phyloP scores from a whole-genome alignment of 2,329 filamentous ascomycete species.

The Scedosporium apiospermum region DNA sequence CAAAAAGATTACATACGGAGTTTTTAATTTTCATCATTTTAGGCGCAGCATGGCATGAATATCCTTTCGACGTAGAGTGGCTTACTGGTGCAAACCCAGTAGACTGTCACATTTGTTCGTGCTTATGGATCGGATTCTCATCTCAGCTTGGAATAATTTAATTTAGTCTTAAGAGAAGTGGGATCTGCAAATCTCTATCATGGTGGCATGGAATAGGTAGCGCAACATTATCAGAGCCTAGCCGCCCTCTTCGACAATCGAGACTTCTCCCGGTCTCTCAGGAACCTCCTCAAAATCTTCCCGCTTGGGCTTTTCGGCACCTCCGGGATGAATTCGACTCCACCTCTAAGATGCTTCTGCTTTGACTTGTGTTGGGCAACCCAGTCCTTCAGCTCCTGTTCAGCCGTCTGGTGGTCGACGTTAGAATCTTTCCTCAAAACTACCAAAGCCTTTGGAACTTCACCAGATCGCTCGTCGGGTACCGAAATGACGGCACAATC shows the following conservation, averaged over 20 bases:
- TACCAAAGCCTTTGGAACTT: slow-evolving; percentile 58
- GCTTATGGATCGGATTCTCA: too few species aligned
- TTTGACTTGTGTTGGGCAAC: slow-evolving; percentile 46
- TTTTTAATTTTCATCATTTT: not conserved
- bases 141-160: too few species aligned
- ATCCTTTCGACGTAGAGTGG: too few species aligned
- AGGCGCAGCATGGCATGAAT: too few species aligned
- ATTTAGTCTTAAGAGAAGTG: not conserved
- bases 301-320: slow-evolving; percentile 57
- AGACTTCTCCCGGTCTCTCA: slow-evolving; percentile 55
- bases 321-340: slow-evolving; percentile 42
- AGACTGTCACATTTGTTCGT: too few species aligned
- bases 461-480: slow-evolving; percentile 50
- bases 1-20: not conserved
- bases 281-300: slow-evolving; percentile 51
- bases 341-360: slow-evolving; percentile 47
- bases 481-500: slow-evolving; percentile 73
- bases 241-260: not conserved
- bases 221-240: not conserved
- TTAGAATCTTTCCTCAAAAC: slow-evolving; percentile 23
- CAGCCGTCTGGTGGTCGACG: slow-evolving; percentile 25
- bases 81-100: too few species aligned
- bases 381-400: slow-evolving; percentile 30
- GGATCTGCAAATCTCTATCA: not conserved
- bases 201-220: not conserved